A percentile compares a stretch with the other conserved stretches of the same genome.
Evolutionary conservation across 2,329 filamentous ascomycete species (phyloP).

Genomic region (Colletotrichum theobromicola): DNA sequence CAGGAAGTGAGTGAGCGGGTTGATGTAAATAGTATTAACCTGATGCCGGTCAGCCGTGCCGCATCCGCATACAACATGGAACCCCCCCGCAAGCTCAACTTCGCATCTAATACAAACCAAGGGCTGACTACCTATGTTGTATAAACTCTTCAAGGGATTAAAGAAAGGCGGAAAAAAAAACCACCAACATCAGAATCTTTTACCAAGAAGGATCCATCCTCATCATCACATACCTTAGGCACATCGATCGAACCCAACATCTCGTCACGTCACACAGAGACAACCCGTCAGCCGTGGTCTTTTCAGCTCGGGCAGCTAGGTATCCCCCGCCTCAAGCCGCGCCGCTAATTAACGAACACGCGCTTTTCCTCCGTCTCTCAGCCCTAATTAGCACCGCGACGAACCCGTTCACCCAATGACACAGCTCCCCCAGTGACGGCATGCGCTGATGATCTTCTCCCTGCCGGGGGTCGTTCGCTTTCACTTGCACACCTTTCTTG

Average conservation of each 20-base stretch:
- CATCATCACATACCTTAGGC: background rate
- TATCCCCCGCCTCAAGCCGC: background rate
- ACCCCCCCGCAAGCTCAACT: background rate
- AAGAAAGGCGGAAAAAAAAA: background rate
- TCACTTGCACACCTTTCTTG: background rate
- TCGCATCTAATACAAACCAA: background rate
- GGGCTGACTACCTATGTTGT: accelerated
- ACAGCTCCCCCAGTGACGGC: background rate
- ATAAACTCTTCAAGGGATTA: background rate
- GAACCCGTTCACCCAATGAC: background rate
- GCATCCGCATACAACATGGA: background rate
- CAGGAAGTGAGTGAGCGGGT: background rate
- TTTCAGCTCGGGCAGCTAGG: background rate
- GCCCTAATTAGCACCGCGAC: background rate
- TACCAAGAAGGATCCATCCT: background rate
- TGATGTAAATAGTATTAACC: background rate
- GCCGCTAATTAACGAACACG: background rate
- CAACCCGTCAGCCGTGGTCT: background rate
- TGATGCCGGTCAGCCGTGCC: background rate
- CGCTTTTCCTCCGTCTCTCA: background rate
- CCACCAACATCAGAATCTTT: background rate
- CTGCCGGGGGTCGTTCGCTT: background rate
- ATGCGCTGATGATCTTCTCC: background rate
- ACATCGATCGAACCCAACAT: background rate
- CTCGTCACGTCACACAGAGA: background rate